Evolutionary conservation across 2,329 filamentous ascomycete genomes (phyloP).

Genomic region (Neonectria ditissima): DNA sequence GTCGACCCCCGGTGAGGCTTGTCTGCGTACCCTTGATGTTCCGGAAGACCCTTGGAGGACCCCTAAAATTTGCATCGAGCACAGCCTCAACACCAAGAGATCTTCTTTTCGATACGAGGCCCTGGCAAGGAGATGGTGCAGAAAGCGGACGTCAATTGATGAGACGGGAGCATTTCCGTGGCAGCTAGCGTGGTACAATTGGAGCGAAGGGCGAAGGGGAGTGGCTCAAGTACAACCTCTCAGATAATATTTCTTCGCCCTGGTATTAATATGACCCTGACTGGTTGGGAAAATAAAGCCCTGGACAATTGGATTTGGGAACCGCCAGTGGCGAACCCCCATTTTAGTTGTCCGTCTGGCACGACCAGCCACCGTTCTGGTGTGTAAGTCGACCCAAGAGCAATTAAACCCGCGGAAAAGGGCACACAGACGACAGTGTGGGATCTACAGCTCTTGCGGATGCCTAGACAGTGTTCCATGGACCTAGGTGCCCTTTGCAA

Average conservation of each 20-base stretch:
- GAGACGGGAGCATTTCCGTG: slow-evolving; percentile 4
- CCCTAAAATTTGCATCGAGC: slow-evolving; percentile 26
- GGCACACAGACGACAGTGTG: neutral
- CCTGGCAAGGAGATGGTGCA: neutral
- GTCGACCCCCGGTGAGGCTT: slow-evolving; percentile 16
- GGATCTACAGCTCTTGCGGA: neutral
- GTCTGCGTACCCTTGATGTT: slow-evolving; percentile 12
- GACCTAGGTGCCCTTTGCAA: neutral
- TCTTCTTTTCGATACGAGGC: slow-evolving; percentile 18
- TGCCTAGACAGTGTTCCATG: neutral
- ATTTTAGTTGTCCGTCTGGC: neutral
- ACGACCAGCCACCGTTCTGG: neutral
- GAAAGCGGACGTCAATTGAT: neutral
- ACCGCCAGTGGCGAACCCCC: neutral
- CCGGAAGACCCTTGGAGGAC: slow-evolving; percentile 28
- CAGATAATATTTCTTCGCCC: neutral
- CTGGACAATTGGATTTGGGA: neutral
- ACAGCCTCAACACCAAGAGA: slow-evolving; percentile 27
- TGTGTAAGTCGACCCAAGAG: neutral
- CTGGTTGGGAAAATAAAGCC: neutral
- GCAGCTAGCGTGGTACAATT: slow-evolving; percentile 5
- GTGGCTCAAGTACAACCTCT: neutral
- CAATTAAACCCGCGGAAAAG: neutral
- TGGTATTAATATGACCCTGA: neutral
- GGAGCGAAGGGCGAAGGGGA: neutral